Base-by-base conservation (phyloP, 2,329 filamentous ascomycete genomes). In the Madurella mycetomatis region DNA sequence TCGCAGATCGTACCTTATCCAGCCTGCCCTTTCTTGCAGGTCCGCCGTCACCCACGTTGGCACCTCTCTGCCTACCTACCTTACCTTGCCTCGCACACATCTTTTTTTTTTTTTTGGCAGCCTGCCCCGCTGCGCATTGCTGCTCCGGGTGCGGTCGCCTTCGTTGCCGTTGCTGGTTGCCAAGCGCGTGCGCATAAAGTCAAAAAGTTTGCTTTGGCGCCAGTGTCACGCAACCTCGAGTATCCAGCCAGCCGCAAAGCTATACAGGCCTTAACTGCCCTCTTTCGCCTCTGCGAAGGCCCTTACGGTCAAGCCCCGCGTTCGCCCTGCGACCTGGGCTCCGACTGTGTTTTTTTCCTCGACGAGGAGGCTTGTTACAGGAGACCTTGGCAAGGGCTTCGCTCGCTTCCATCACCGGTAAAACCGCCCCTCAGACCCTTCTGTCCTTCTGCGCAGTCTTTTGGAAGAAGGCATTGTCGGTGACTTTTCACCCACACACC, bases 121-220 rank as follows among this genome's bases (percentile, higher is more conserved):
- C 32, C 25, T 54, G 30, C 37, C 9, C 31, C 32, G 49, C 17
- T 40, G 40, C 41, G 40, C 48, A 16, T 41, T 32, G 44, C 48
- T 48, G 40, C 39, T 32, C 46, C 15, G n/a, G 32, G 48, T 25
- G 47, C 50, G 52, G 49, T 44, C 48, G 48, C 53, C 37, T 19
- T 52, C 49, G 49, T 49, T 42, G n/a, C 44, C 49, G 51, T 51
- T 46, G 43, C 30, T 31, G 45, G 48, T 37, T 53, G 56, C 54
- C 54, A 56, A 59, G 54, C 51, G 54, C 52, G 52, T 53, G 39
- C 54, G 57, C 57, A 49, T 57, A 49, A 53, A 57, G 54, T 42
- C 54, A 57, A 57, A 59, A 58, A 54, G 43, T 58, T 47, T 60
- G 42, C 46, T 60, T 47, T 53, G 34, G 54, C 52, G 49, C 53